Base-by-base conservation (phyloP, 2,329 filamentous ascomycete genomes). In the Annulohypoxylon truncatum region DNA sequence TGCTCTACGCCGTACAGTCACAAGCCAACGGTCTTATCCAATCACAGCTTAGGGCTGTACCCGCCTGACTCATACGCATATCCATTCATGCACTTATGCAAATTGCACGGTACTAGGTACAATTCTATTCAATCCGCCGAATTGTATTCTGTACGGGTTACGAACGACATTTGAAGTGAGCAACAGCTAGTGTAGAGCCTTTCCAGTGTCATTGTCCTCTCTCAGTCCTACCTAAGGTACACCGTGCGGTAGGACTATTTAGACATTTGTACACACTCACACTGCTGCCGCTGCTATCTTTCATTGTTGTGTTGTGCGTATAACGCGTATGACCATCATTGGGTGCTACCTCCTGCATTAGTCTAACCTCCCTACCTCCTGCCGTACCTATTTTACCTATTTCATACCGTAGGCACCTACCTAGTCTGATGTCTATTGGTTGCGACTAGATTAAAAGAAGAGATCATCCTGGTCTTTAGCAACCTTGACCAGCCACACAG, bases 281-380 rank as follows among this genome's bases (percentile, higher is more conserved):
- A 57, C 61, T 46, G 44, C 31, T 59, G 33, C 62, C 56, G 62
- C 62, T 22, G 18, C 38, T 20, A 42, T 38, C 15, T 42, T 42
- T 8, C 18, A 58, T 62, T 48, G 59, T 59, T 44, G 38, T 53
- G 35, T 33, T 57, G 44, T 63, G 51, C 54, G 54, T 52, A 60
- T 65, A 44, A 35, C 33, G 13, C 33, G 12, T n/a, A 35, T 35
- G n/a, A 22, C 9, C 53, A 60, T 63, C 64, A 66, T 68, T 68
- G 62, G 62, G 58, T 68, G 65, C 31, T 59, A 53, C 58, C 66
- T 68, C 66, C 66, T 68, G 66, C 66, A 68, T 68, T 68, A 68
- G 66, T 66, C 38, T 56, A 33, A 29, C 26, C n/a, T 22, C 57
- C 66, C 48, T 62, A 68, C 61, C 33, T 60, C 54, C 54, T 57